Percentiles rank a stretch among this genome's conserved stretches.
Evolutionary conservation across 1,284 basidiomycete genomes (phyloP).

Genomic region (Cutaneotrichosporon cyanovorans): DNA sequence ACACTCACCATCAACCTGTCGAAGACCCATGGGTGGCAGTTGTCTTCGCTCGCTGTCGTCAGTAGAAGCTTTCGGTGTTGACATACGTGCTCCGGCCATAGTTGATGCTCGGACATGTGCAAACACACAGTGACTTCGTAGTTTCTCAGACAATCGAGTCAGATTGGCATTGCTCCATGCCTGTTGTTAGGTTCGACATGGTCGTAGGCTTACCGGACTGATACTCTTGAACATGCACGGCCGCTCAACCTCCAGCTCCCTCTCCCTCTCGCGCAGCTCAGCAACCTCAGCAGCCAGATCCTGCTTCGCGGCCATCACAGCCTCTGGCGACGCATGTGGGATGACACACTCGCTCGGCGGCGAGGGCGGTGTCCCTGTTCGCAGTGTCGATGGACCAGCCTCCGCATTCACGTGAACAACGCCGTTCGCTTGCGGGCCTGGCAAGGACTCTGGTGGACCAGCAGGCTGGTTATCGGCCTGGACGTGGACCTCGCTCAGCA

Average conservation of each 20-base stretch:
- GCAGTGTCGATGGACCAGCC: constrained; percentile 8
- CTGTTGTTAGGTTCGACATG: constrained; percentile 43
- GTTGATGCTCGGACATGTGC: constrained; percentile 87
- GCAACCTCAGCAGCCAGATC: constrained; percentile 23
- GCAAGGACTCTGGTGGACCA: neutral
- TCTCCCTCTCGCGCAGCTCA: constrained; percentile 26
- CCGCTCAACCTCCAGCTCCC: constrained; percentile 68
- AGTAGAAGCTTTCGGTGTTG: neutral
- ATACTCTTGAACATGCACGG: constrained; percentile 97
- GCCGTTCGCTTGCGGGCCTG: neutral
- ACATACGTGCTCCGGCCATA: constrained; percentile 44
- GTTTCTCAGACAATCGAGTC: constrained; percentile 82
- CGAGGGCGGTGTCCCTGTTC: constrained; percentile 8
- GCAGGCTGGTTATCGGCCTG: neutral
- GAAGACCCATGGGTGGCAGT: constrained; percentile 85
- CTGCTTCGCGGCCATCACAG: constrained; percentile 10
- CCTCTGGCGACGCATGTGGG: neutral
- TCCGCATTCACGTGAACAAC: neutral
- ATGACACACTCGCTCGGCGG: neutral
- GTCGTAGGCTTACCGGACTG: constrained; percentile 59
- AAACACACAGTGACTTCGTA: constrained; percentile 89
- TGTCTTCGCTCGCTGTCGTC: constrained; percentile 78
- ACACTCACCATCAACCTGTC: constrained; percentile 82
- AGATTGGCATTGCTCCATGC: constrained; percentile 94
- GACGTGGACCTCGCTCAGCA: constrained; percentile 6